Conservation (phyloP, 495 filamentous ascomycete genomes). For the Alectoria sarmentosa region DNA sequence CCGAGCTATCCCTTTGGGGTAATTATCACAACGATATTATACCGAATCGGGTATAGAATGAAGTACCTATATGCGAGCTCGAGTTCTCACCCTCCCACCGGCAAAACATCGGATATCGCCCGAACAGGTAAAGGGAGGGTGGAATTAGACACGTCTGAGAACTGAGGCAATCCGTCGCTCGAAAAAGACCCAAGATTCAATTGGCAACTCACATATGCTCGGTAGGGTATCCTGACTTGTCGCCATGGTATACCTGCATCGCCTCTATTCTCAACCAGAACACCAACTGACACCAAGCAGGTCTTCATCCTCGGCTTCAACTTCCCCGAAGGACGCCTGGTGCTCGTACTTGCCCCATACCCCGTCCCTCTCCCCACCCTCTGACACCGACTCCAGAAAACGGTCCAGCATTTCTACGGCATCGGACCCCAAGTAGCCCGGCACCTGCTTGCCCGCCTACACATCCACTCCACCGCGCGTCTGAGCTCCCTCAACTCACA, state of each 20-base stretch:
- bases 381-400: conserved; percentile 50
- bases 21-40: no score
- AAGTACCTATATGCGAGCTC: no score
- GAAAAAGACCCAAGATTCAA: no score
- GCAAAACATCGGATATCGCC: no score
- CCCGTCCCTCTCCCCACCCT: conserved; percentile 5
- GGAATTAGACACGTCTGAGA: no score
- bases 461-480: conserved; percentile 74
- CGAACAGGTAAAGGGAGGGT: no score
- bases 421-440: conserved; percentile 64
- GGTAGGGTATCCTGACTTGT: no score
- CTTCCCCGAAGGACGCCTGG: conserved; percentile 73
- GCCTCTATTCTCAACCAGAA: neutral
- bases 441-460: conserved; percentile 75
- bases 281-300: conserved; percentile 31
- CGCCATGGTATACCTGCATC: conserved; percentile 29
- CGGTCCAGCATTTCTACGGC: conserved; percentile 84
- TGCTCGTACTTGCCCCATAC: conserved; percentile 52
- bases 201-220: no score
- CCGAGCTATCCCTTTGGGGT: no score
- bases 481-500: conserved; percentile 63
- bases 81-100: no score
- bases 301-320: conserved; percentile 79
- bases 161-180: no score
- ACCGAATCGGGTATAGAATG: no score